Evolutionary conservation across 805 yeast genomes (phyloP).

Genomic region (Kluyveromyces starmeri): DNA sequence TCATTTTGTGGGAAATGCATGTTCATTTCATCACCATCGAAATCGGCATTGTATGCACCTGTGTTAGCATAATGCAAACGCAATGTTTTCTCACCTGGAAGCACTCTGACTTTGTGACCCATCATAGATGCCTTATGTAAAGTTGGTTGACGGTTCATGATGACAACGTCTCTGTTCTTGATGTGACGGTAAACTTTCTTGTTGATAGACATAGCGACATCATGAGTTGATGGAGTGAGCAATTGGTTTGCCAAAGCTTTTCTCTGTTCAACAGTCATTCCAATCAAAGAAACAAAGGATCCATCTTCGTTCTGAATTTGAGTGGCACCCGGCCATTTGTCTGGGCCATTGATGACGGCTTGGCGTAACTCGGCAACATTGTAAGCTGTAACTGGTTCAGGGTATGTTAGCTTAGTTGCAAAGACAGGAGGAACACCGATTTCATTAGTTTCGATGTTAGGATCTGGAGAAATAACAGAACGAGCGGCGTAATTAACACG

Average conservation of each 20-base stretch:
- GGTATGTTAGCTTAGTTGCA: constrained; percentile 90
- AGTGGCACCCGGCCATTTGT: constrained; percentile 97
- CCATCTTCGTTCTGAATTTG: constrained; percentile 97
- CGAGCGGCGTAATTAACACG: constrained; percentile 99
- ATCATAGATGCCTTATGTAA: constrained; percentile 99
- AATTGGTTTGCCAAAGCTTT: constrained; percentile 91
- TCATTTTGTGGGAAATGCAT: constrained; percentile 99
- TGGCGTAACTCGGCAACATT: constrained; percentile 85
- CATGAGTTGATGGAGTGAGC: constrained; percentile 68
- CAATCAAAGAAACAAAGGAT: constrained; percentile 64
- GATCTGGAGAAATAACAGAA: constrained; percentile 98
- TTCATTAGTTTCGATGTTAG: constrained; percentile 94
- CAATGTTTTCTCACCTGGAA: constrained; percentile 95
- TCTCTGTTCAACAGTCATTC: constrained; percentile 90
- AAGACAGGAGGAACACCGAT: constrained; percentile 99
- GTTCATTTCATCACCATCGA: constrained; percentile 99
- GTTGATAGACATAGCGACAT: constrained; percentile 54
- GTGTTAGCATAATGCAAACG: constrained; percentile 97
- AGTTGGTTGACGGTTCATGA: constrained; percentile 99
- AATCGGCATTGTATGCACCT: constrained; percentile 98
- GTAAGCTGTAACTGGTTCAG: constrained; percentile 93
- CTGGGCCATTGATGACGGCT: constrained; percentile 97
- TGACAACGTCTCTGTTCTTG: constrained; percentile 86
- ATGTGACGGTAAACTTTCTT: constrained; percentile 94
- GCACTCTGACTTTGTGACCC: constrained; percentile 96